phyloP scores from a whole-genome alignment of 495 filamentous ascomycete species.

The Glarea lozoyensis region DNA sequence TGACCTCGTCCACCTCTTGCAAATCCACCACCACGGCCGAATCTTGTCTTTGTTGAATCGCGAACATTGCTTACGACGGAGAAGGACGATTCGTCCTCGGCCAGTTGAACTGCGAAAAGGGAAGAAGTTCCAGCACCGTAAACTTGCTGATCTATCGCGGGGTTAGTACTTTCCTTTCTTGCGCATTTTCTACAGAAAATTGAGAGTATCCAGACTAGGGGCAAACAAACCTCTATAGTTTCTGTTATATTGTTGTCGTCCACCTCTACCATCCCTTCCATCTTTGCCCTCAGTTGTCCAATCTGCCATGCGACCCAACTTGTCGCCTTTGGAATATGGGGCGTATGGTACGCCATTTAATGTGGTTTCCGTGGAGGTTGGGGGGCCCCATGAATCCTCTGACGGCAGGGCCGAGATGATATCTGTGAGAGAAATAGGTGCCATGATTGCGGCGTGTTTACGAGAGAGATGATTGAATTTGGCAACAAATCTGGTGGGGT shows the following conservation, averaged over 20 bases:
- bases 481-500: conserved; percentile 1
- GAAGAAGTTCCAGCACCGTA: conserved; percentile 85
- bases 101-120: conserved; percentile 79
- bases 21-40: conserved; percentile 86
- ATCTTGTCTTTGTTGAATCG: conserved; percentile 74
- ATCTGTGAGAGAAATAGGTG: conserved; percentile 35
- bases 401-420: conserved; percentile 46
- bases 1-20: conserved; percentile 74
- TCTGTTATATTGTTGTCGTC: conserved; percentile 79
- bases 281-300: conserved; percentile 96
- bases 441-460: conserved; percentile 19
- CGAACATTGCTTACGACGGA: conserved; percentile 94
- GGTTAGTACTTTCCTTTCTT: conserved; percentile 6
- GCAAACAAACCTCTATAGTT: conserved; percentile 72
- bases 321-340: conserved; percentile 97
- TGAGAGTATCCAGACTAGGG: conserved; percentile 11
- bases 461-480: conserved; percentile 1
- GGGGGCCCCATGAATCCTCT: conserved; percentile 78
- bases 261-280: conserved; percentile 60
- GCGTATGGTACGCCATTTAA: conserved; percentile 93
- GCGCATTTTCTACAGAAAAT: conserved; percentile 2
- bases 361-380: conserved; percentile 70
- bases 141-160: conserved; percentile 77
- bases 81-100: conserved; percentile 95
- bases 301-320: conserved; percentile 97